Conservation (phyloP, 257 asterid species). For the Mentha longifolia region DNA sequence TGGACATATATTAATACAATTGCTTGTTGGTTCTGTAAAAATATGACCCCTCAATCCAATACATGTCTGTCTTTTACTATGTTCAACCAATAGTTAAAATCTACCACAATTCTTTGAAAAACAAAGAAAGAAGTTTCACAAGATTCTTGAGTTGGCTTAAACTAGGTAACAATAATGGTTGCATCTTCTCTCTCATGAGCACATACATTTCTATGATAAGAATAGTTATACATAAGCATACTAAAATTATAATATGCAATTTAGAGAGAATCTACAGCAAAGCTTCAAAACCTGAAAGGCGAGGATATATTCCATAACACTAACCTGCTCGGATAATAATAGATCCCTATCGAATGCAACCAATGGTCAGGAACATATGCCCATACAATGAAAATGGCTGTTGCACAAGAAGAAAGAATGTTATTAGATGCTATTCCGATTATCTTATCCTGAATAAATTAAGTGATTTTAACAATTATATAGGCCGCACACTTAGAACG, state of each 20-base stretch:
- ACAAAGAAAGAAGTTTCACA: neutral
- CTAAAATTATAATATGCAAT: neutral
- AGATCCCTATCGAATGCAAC: slow-evolving; percentile 74
- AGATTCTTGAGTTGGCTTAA: slow-evolving; percentile 1
- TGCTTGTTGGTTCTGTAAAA: neutral
- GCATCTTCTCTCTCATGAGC: slow-evolving; percentile 9
- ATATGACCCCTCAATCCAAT: neutral
- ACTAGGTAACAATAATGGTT: neutral
- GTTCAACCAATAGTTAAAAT: neutral
- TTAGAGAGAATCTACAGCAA: slow-evolving; percentile 4
- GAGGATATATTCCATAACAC: slow-evolving; percentile 31
- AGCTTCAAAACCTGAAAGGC: slow-evolving; percentile 17
- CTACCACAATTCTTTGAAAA: slow-evolving; percentile 3
- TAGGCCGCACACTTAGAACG: no score
- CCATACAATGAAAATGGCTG: slow-evolving; percentile 73
- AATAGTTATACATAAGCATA: slow-evolving; percentile 12
- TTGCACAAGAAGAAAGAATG: slow-evolving; percentile 13
- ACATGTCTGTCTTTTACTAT: neutral
- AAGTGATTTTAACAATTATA: neutral
- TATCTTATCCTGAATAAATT: slow-evolving; percentile 4
- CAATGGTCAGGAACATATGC: slow-evolving; percentile 75
- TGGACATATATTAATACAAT: slow-evolving; percentile 7
- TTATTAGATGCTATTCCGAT: slow-evolving; percentile 24
- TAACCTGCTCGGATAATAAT: slow-evolving; percentile 82
- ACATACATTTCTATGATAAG: neutral